Evolutionary conservation across 805 yeast species (phyloP), one percentile per base, ranked within the genome.

Genomic region (Huiozyma naganishii): DNA sequence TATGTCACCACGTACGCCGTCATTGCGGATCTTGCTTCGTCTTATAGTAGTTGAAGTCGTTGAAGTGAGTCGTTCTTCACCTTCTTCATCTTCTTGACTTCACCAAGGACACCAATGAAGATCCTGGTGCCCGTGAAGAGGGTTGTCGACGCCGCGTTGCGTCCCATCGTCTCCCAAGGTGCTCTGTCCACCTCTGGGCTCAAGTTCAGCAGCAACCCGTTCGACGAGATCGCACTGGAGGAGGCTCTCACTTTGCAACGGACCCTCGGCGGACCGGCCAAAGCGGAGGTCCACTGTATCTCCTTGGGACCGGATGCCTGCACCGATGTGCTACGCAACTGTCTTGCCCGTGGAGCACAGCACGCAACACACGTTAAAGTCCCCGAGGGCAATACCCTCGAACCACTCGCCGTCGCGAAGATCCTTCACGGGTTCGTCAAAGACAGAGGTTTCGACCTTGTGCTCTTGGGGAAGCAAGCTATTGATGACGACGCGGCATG

Each of bases 161-260:
- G 83, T 66, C 98, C 98, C 39, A 75, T 97, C 56, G 81, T 90
- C 65, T 88, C 88, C 71, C 80, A 85, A 64, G 69, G 94, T 10
- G 95, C 92, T 6, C 57, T 66, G 23, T 95, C 88, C 53, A 78
- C 90, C 44, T 77, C 83, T 50, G 97, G 96, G 45, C 85, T 86
- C 52, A 90, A 90, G 68, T 88, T 82, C 71, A 77, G 87, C 58
- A 86, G 90, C 64, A 92, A 92, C 63, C 98, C 99, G 45, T 92
- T 92, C 66, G 92, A 95, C 67, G 98, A 92, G 66, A 92, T 92
- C 60, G 98, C 98, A 7, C 77, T 92, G 42, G 98, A 92, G 66
- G 98, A 92, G 64, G 95, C 97, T 0, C 69, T 89, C 36, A 76
- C 81, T 53, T 17, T 17, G 23, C 23, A 17, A 17, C 23, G 23